These are phyloP conservation scores for Blattamonas nauphoetae DNA, from an alignment of 78 protist species.

Conservation along the genomic window DNA sequence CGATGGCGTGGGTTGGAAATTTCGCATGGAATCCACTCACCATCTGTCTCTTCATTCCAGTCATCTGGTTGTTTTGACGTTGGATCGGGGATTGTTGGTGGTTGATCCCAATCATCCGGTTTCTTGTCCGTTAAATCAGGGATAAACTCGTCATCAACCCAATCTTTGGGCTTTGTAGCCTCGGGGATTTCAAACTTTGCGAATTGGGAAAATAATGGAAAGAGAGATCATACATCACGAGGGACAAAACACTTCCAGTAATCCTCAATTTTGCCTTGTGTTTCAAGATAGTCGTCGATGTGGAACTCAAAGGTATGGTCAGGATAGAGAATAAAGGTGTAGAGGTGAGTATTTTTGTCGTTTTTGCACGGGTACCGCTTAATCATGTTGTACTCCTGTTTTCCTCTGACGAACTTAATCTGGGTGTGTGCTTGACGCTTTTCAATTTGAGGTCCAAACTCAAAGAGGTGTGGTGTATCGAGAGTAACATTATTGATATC, in stretches of 20 bases:
- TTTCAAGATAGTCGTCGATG: constrained; percentile 70
- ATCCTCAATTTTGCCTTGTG: too few species aligned
- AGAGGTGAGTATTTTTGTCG: constrained; percentile 84
- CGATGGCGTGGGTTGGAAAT: constrained; percentile 37
- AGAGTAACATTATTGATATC: constrained; percentile 56
- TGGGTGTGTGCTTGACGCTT: constrained; percentile 63
- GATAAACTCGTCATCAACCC: constrained; percentile 33
- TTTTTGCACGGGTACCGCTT: constrained; percentile 30
- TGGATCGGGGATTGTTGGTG: constrained; percentile 67
- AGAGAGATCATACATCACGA: too few species aligned
- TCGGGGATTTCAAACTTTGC: too few species aligned
- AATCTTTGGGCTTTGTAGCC: constrained; percentile 43
- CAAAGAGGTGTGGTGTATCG: constrained; percentile 69
- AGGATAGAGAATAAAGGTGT: constrained; percentile 79
- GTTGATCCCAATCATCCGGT: constrained; percentile 62
- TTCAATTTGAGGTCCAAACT: constrained; percentile 92
- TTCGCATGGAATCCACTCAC: background rate
- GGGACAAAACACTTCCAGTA: too few species aligned
- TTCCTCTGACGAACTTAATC: constrained; percentile 79
- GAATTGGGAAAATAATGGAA: too few species aligned
- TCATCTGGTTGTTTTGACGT: constrained; percentile 77
- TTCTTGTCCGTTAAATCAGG: constrained; percentile 58
- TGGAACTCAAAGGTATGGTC: constrained; percentile 81
- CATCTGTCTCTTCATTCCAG: constrained; percentile 93
- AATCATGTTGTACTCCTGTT: constrained; percentile 60